These are phyloP conservation scores for Podila clonocystis DNA, from an alignment of 192 early-diverging fungal genomes.

Conservation along the genomic window DNA sequence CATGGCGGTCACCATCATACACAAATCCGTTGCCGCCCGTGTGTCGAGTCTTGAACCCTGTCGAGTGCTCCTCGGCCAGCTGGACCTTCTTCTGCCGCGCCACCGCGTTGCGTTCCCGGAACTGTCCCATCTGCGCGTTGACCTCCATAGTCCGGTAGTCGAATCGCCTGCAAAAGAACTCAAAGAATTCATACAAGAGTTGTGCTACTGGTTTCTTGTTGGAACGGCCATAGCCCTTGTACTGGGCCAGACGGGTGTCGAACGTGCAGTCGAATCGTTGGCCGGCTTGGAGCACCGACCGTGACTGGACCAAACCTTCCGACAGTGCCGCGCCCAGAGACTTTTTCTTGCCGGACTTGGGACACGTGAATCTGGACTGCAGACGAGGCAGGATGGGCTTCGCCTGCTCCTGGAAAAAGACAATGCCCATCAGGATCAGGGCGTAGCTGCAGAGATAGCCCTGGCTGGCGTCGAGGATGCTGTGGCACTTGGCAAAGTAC, in stretches of 20 bases:
- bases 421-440: slow-evolving; percentile 40
- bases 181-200: slow-evolving; percentile 39
- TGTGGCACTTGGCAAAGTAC: slow-evolving; percentile 34
- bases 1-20: not conserved
- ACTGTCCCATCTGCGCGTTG: not conserved
- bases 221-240: slow-evolving; percentile 7
- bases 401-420: slow-evolving; percentile 30
- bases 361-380: slow-evolving; percentile 11
- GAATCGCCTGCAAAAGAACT: slow-evolving; percentile 28
- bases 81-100: slow-evolving; percentile 1
- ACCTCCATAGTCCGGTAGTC: slow-evolving; percentile 49
- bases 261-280: slow-evolving; percentile 23
- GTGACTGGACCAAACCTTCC: not conserved
- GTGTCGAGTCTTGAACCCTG: not conserved
- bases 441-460: slow-evolving; percentile 39
- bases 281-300: slow-evolving; percentile 14
- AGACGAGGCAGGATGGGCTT: slow-evolving; percentile 32
- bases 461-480: slow-evolving; percentile 31
- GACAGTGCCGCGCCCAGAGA: not conserved
- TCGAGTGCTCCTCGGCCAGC: not conserved
- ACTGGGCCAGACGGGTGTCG: slow-evolving; percentile 16
- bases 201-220: slow-evolving; percentile 31
- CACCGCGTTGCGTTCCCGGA: slow-evolving; percentile 17
- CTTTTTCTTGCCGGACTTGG: not conserved
- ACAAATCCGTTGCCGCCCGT: not conserved